These are phyloP conservation scores for Marvania coccoides DNA, from an alignment of 139 green algal species.

Conservation along the genomic window DNA sequence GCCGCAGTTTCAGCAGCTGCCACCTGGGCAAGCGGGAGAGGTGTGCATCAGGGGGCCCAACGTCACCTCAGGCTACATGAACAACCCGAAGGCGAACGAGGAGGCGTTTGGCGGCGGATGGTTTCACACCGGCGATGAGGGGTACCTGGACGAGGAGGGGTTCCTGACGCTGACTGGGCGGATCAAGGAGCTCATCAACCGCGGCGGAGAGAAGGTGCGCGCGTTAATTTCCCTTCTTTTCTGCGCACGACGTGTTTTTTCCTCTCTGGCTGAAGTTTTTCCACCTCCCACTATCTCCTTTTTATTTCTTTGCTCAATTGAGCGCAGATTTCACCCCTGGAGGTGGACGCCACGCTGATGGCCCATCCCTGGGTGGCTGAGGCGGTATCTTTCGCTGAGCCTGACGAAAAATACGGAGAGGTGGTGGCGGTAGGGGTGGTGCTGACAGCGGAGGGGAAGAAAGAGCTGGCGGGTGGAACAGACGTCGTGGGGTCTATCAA, in stretches of 20 bases:
- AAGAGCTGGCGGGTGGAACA: background rate
- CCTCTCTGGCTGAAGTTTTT: too few relatives aligned
- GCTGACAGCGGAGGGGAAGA: conserved; percentile 29
- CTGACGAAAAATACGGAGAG: conserved; percentile 82
- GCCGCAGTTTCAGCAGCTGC: too few relatives aligned
- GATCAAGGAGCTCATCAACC: conserved; percentile 91
- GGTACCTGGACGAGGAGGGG: conserved; percentile 63
- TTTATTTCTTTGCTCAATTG: too few relatives aligned
- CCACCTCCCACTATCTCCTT: too few relatives aligned
- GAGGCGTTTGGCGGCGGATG: conserved; percentile 57
- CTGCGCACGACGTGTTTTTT: too few relatives aligned
- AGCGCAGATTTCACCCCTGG: too few relatives aligned
- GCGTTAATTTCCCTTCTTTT: too few relatives aligned
- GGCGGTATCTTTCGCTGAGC: conserved; percentile 72
- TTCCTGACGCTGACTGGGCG: conserved; percentile 78
- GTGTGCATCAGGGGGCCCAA: conserved; percentile 72
- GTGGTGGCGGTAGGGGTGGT: conserved; percentile 72
- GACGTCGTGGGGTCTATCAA: conserved; percentile 29
- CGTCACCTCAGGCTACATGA: conserved; percentile 74
- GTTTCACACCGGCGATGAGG: conserved; percentile 73
- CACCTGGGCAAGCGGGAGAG: conserved; percentile 55
- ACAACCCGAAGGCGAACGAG: conserved; percentile 69
- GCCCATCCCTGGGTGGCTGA: conserved; percentile 63
- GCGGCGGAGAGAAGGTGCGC: conserved; percentile 86
- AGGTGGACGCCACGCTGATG: conserved; percentile 72